Percentiles rank a stretch among this genome's conserved stretches.
Conservation (phyloP, 2,329 filamentous ascomycete genomes). For the Ambrosiella beaveri region DNA sequence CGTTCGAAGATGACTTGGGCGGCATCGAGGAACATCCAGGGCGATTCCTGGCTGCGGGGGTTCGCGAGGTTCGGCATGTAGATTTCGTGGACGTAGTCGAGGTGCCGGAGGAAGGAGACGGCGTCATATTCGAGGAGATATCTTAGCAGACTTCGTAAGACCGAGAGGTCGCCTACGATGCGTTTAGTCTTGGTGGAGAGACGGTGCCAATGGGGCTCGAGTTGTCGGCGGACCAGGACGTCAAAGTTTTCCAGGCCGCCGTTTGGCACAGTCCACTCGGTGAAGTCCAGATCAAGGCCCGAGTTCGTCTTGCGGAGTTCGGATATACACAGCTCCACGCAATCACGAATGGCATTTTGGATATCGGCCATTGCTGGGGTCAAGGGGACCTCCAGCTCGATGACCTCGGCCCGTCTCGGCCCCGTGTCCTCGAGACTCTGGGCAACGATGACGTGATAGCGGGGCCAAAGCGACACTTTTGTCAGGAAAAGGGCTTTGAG, state of each 20-base stretch:
- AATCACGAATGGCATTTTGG: slow-evolving; percentile 87
- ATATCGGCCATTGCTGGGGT: slow-evolving; percentile 85
- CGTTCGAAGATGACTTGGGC: slow-evolving; percentile 88
- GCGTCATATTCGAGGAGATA: slow-evolving; percentile 72
- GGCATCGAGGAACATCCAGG: slow-evolving; percentile 91
- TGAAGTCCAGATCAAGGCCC: slow-evolving; percentile 54
- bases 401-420: slow-evolving; percentile 74
- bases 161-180: slow-evolving; percentile 75
- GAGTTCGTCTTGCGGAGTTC: slow-evolving; percentile 85
- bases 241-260: slow-evolving; percentile 88
- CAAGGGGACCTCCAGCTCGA: slow-evolving; percentile 93
- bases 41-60: slow-evolving; percentile 73
- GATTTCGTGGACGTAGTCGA: slow-evolving; percentile 85
- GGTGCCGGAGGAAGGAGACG: slow-evolving; percentile 77
- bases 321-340: slow-evolving; percentile 83
- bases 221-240: slow-evolving; percentile 65
- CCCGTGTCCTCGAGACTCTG: slow-evolving; percentile 69
- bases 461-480: slow-evolving; percentile 78
- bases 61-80: slow-evolving; percentile 79
- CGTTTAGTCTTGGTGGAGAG: slow-evolving; percentile 90
- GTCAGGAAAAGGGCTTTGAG: slow-evolving; percentile 82
- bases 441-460: slow-evolving; percentile 83
- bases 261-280: slow-evolving; percentile 91
- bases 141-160: slow-evolving; percentile 69
- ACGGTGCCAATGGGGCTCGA: slow-evolving; percentile 94